A percentile compares a stretch with the other conserved stretches of the same genome.
phyloP scores from a whole-genome alignment of 257 asterid genomes.

The Lycium ferocissimum region DNA sequence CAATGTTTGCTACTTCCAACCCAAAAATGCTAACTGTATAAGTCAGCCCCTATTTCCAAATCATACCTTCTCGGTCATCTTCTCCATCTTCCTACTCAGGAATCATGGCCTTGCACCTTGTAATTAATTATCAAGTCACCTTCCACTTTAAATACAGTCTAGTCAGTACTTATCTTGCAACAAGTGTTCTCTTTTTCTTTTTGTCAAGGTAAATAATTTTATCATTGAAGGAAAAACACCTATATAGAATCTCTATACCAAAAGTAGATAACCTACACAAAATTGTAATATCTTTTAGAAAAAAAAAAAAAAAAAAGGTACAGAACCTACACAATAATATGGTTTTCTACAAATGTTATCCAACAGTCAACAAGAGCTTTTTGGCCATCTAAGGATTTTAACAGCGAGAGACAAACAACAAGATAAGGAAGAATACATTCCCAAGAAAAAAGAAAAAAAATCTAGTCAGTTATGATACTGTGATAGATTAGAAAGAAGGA shows the following conservation, averaged over 20 bases:
- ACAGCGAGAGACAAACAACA: not conserved
- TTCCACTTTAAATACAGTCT: too few relatives aligned
- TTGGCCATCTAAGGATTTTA: not conserved
- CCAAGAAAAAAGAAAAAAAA: not conserved
- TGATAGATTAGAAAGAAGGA: not conserved
- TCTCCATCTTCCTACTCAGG: too few relatives aligned
- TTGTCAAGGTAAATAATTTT: not conserved
- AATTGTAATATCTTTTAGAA: too few relatives aligned
- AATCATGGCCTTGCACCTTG: too few relatives aligned
- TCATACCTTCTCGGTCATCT: too few relatives aligned
- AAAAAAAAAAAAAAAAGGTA: too few relatives aligned
- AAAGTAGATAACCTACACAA: not conserved
- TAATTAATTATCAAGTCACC: too few relatives aligned
- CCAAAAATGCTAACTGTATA: not conserved
- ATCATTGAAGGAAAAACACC: not conserved
- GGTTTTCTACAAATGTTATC: constrained; percentile 11
- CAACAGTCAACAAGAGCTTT: not conserved
- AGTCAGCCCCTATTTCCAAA: too few relatives aligned
- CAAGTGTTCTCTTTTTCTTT: not conserved
- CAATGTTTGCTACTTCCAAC: not conserved
- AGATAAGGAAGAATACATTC: not conserved
- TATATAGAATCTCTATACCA: not conserved
- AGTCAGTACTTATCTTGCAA: not conserved
- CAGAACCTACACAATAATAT: not conserved
- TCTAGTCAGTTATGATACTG: not conserved